These are phyloP conservation scores for Colletotrichum costaricense DNA, from an alignment of 2,329 filamentous ascomycete genomes.

Conservation along the genomic window DNA sequence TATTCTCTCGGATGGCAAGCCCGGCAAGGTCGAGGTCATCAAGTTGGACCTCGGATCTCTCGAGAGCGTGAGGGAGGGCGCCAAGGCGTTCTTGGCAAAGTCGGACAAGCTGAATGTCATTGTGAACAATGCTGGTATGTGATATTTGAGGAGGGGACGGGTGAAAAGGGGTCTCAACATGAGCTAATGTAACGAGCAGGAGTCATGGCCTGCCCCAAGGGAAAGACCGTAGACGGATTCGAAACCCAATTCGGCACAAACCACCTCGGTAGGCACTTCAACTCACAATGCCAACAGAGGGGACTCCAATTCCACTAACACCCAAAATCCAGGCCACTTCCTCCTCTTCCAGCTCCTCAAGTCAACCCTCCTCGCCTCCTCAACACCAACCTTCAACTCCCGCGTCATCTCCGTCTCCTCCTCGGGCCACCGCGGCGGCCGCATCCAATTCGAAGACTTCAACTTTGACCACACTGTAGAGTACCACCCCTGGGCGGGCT, in stretches of 20 bases:
- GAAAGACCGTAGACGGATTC: slow-evolving; percentile 39
- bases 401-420: slow-evolving; percentile 60
- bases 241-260: slow-evolving; percentile 62
- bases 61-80: slow-evolving; percentile 42
- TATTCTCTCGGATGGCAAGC: slow-evolving; percentile 32
- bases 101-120: slow-evolving; percentile 36
- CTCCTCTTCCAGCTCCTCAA: slow-evolving; percentile 48
- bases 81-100: slow-evolving; percentile 35
- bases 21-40: slow-evolving; percentile 44
- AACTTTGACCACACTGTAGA: slow-evolving; percentile 41
- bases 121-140: slow-evolving; percentile 41
- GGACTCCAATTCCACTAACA: background rate
- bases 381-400: slow-evolving; percentile 42
- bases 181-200: background rate
- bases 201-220: slow-evolving; percentile 31
- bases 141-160: no score
- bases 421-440: slow-evolving; percentile 50
- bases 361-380: slow-evolving; percentile 29
- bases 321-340: slow-evolving; percentile 52
- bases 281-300: background rate
- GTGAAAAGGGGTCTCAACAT: no score
- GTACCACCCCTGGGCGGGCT: slow-evolving; percentile 51
- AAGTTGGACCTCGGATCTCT: slow-evolving; percentile 46
- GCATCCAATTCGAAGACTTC: slow-evolving; percentile 44
- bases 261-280: slow-evolving; percentile 50